Conservation (phyloP, 257 asterid genomes). For the Solanum rostratum region DNA sequence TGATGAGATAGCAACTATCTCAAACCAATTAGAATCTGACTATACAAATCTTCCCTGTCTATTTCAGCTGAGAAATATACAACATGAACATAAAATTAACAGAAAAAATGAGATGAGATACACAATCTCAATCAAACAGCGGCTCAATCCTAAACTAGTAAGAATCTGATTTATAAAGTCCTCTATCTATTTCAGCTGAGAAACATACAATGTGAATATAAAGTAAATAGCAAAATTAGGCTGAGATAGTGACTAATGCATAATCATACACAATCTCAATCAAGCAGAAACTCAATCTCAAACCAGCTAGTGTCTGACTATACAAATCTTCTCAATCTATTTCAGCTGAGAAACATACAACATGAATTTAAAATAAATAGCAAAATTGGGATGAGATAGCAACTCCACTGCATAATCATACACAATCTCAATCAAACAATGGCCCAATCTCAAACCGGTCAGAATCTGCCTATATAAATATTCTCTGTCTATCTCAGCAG, state of each 20-base stretch:
- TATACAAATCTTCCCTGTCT: neutral
- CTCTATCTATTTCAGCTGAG: neutral
- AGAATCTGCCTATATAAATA: no score
- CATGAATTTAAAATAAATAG: neutral
- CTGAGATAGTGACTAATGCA: constrained; percentile 19
- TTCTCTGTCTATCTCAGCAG: no score
- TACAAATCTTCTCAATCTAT: neutral
- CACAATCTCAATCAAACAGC: neutral
- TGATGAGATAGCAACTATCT: neutral
- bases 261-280: neutral
- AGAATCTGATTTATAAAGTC: neutral
- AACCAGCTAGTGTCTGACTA: neutral
- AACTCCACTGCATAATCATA: neutral
- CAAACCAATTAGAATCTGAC: neutral
- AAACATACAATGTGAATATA: neutral
- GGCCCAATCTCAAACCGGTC: neutral
- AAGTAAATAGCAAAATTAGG: neutral
- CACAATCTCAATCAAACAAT: neutral
- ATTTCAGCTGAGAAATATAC: neutral
- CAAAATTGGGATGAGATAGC: neutral
- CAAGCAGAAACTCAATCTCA: neutral
- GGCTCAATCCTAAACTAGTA: neutral
- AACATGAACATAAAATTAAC: neutral
- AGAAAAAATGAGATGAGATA: neutral
- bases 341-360: neutral